Conservation (phyloP, 495 filamentous ascomycete genomes). For the Aspergillus bertholletiae region DNA sequence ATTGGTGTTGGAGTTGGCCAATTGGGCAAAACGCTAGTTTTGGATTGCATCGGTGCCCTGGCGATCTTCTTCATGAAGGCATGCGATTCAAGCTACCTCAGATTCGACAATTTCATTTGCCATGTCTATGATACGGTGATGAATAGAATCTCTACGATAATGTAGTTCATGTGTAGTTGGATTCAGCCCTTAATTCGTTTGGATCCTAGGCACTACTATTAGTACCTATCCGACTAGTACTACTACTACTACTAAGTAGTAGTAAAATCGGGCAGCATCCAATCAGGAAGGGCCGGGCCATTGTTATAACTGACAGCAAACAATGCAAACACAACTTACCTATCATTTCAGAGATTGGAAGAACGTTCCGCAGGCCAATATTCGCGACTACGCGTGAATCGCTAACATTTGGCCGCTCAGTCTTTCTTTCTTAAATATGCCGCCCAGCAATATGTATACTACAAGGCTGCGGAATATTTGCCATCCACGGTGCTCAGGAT, state of each 20-base stretch:
- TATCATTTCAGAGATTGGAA: background rate
- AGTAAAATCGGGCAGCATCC: too few species aligned
- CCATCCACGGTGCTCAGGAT: background rate
- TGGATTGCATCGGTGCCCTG: background rate
- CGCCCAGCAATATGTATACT: background rate
- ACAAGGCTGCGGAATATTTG: background rate
- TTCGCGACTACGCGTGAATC: background rate
- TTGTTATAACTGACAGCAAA: background rate
- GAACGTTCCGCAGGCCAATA: background rate
- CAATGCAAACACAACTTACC: constrained; percentile 4
- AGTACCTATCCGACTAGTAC: background rate
- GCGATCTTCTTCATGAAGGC: background rate
- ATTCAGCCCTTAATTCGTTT: too few species aligned
- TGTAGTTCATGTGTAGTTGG: background rate
- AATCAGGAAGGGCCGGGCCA: background rate
- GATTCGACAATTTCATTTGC: background rate
- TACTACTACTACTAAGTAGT: too few species aligned
- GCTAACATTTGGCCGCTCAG: background rate
- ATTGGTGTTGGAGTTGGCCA: background rate
- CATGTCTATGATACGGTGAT: background rate
- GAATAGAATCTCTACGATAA: background rate
- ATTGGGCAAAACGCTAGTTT: background rate
- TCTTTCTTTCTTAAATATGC: background rate
- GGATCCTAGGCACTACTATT: too few species aligned
- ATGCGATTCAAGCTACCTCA: background rate